Evolutionary conservation across 805 yeast genomes (phyloP), one percentile per base, ranked within the genome.

Genomic region (Candida awuae): DNA sequence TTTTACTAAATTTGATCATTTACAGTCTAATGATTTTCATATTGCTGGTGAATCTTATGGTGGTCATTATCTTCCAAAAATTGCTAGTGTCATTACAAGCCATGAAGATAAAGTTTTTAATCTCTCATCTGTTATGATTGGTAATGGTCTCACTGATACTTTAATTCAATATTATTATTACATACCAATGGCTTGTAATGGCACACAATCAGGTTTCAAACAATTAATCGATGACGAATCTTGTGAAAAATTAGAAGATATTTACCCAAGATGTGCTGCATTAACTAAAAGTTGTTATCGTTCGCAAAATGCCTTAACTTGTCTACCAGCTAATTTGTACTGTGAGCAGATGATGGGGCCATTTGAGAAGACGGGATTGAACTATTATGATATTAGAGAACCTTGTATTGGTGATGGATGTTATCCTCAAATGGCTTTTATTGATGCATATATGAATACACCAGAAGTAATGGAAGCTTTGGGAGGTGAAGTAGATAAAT

Each of bases 31-130:
- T 42, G 74, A 71, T 37, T 84, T 87, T 73, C 95, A 86, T 61
- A 83, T 87, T 57, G 81, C 95, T 32, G 96, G 96, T 49, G 96
- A 87, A 58, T 82, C 94, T 8, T 87, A 88, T 55, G 96, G 90
- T 15, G 96, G 97, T 36, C 94, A 86, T 56, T 88, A 90, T 63
- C 83, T 88, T 48, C 98, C 98, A 16, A 84, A 73, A 8, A 84
- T 87, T 62, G 94, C 94, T 7, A 59, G 74, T 42, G 94, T 85
- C 60, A 85, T 87, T 51, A 64, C 84, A 51, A 66, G 73, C 29
- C 85, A 83, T 53, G 67, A 72, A 18, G 57, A 52, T 17, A 65
- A 77, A 48, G 56, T 62, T 52, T 80, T 80, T 62, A 71, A 82
- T 52, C 70, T 85, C 52, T 67, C 80, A 6, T 84, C 95, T 3